Conservation (phyloP, 345 rosid genomes). For the Balakata baccata region DNA sequence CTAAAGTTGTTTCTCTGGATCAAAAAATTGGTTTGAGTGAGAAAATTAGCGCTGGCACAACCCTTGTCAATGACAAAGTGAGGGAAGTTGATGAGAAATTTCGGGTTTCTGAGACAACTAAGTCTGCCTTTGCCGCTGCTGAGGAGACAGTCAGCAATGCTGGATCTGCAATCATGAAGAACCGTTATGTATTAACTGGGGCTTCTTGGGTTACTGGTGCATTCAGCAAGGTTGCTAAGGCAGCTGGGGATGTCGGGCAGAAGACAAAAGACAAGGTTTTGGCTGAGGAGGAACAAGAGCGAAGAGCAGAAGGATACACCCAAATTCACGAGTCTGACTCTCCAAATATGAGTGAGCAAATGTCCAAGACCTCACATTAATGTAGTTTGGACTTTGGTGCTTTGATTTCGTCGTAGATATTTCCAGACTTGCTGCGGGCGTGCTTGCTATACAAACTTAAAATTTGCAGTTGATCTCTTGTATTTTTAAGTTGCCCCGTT, state of each 20-base stretch:
- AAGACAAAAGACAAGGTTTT: constrained; percentile 31
- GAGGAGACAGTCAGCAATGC: constrained; percentile 25
- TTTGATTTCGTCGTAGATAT: neutral
- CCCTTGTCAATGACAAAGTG: constrained; percentile 21
- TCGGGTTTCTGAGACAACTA: constrained; percentile 26
- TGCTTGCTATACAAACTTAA: neutral
- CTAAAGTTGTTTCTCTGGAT: constrained; percentile 22
- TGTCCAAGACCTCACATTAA: neutral
- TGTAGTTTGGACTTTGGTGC: neutral
- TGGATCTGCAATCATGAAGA: constrained; percentile 31
- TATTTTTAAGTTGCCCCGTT: neutral
- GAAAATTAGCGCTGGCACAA: constrained; percentile 24
- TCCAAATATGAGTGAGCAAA: constrained; percentile 9
- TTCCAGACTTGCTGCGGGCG: neutral
- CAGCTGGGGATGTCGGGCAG: constrained; percentile 28
- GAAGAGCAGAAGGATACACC: constrained; percentile 42
- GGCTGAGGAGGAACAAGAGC: constrained; percentile 52
- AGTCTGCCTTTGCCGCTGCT: constrained; percentile 26
- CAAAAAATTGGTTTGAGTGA: constrained; percentile 27
- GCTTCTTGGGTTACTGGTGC: constrained; percentile 32
- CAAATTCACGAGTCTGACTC: constrained; percentile 24
- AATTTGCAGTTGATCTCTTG: neutral
- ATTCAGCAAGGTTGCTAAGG: constrained; percentile 19
- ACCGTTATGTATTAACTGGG: constrained; percentile 26
- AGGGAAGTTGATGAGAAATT: constrained; percentile 29